Conservation (phyloP, 2,329 filamentous ascomycete genomes). For the Fusarium temperatum region DNA sequence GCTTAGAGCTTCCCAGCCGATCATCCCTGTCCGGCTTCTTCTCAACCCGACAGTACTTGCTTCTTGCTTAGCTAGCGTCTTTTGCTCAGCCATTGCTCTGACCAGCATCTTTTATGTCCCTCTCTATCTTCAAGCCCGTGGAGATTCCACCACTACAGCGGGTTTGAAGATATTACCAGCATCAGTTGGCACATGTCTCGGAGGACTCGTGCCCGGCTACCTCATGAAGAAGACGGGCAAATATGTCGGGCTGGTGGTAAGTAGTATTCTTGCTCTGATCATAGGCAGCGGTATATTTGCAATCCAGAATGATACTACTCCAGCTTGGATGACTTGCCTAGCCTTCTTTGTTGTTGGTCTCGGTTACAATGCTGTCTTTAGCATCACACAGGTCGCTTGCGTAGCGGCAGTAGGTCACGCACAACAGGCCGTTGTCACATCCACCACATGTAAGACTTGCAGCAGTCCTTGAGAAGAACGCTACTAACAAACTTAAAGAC, state of each 20-base stretch:
- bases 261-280: slow-evolving; percentile 35
- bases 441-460: not conserved
- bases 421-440: slow-evolving; percentile 10
- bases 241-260: slow-evolving; percentile 58
- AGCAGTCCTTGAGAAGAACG: not conserved
- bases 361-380: slow-evolving; percentile 76
- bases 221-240: slow-evolving; percentile 78
- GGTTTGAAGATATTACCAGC: slow-evolving; percentile 74
- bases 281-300: slow-evolving; percentile 48
- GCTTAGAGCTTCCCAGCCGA: slow-evolving; percentile 67
- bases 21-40: slow-evolving; percentile 80
- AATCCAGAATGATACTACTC: not conserved
- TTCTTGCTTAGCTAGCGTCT: slow-evolving; percentile 77
- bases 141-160: slow-evolving; percentile 70
- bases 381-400: slow-evolving; percentile 3
- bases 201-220: slow-evolving; percentile 71
- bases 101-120: slow-evolving; percentile 65
- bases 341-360: slow-evolving; percentile 64
- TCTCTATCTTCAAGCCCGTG: slow-evolving; percentile 78
- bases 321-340: not conserved
- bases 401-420: slow-evolving; percentile 1
- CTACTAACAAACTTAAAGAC: not conserved
- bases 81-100: slow-evolving; percentile 76
- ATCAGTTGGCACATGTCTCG: slow-evolving; percentile 71
- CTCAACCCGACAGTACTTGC: slow-evolving; percentile 73